Percentiles rank a stretch among this genome's conserved stretches.
Conservation (phyloP, 1,284 basidiomycete species). For the Cerioporus squamosus region DNA sequence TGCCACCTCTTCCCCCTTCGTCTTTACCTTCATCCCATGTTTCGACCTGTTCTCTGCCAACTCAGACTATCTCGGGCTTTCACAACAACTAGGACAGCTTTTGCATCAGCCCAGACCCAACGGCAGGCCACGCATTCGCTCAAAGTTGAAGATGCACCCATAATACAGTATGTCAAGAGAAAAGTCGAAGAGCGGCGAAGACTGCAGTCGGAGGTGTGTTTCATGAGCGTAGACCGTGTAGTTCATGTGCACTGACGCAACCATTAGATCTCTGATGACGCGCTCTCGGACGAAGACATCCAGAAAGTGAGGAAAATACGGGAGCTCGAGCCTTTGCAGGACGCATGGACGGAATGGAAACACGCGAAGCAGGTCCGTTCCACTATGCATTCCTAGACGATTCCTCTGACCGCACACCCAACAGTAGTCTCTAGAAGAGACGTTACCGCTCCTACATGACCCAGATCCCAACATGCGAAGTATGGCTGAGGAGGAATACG, state of each 20-base stretch:
- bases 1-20: not conserved
- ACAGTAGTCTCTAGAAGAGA: slow-evolving; percentile 70
- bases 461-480: slow-evolving; percentile 70
- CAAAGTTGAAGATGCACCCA: slow-evolving; percentile 24
- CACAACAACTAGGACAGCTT: not conserved
- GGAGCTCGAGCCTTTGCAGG: slow-evolving; percentile 54
- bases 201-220: slow-evolving; percentile 30
- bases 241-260: not conserved
- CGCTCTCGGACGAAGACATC: slow-evolving; percentile 44
- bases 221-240: too few species aligned
- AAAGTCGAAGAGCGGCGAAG: slow-evolving; percentile 32
- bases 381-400: not conserved
- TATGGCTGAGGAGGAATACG: slow-evolving; percentile 81
- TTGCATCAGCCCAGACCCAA: slow-evolving; percentile 12
- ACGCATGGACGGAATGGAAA: slow-evolving; percentile 54
- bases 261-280: slow-evolving; percentile 35
- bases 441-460: slow-evolving; percentile 67
- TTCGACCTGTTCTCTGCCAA: slow-evolving; percentile 8
- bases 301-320: slow-evolving; percentile 49
- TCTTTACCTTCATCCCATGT: slow-evolving; percentile 7
- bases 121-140: not conserved
- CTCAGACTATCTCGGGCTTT: slow-evolving; percentile 2
- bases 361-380: slow-evolving; percentile 46
- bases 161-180: slow-evolving; percentile 30
- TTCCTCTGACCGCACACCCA: slow-evolving; percentile 10